Evolutionary conservation across 495 filamentous ascomycete genomes (phyloP), one percentile per base, ranked within the genome.

Genomic region (Cenococcum geophilum): DNA sequence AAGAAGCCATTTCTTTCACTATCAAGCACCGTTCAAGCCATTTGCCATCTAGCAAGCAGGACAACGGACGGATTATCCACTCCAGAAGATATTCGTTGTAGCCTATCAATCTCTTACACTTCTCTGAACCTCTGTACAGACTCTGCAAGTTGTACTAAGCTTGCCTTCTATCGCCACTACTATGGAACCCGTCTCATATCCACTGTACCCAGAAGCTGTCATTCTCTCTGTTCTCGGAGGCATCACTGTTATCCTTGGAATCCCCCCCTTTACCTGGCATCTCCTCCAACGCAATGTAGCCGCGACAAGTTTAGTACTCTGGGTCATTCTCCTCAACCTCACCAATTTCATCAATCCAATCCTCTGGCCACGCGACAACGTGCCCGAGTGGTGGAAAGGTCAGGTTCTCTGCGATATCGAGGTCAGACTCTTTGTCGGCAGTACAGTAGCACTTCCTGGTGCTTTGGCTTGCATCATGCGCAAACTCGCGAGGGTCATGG

Each of bases 331-430:
- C 10, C 70, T 84, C 68, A 91, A 92, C 71, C 6, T 86, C 21
- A 78, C 85, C 71, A 86, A 80, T 64, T 80, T 89, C 64, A 68
- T 88, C 77, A 96, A 96, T 71, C 78, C 88, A 10, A 68, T 93
- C 42, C 80, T 95, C 57, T 98, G 93, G 93, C 82, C 82, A 23
- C 82, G 78, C 16, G 85, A 93, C 70, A 77, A 92, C 64, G 75
- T 84, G 42, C 66, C 70, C 0, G 71, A 66, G 5, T 92, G 88
- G 85, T 97, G 81, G 79, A 76, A 80, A 57, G 93, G 93, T 21
- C 68, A 75, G 4, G 86, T 84, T 1, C 83, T 91, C 61, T 98
- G 93, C 69, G 93, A 98, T 73, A 70, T 97, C 25, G 81, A 95
- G 71, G 79, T 82, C 54, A 90, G 91, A 68, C 52, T 91, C 40